Evolutionary conservation across 306 rosid species (phyloP).

Genomic region (Quercus berberidifolia): DNA sequence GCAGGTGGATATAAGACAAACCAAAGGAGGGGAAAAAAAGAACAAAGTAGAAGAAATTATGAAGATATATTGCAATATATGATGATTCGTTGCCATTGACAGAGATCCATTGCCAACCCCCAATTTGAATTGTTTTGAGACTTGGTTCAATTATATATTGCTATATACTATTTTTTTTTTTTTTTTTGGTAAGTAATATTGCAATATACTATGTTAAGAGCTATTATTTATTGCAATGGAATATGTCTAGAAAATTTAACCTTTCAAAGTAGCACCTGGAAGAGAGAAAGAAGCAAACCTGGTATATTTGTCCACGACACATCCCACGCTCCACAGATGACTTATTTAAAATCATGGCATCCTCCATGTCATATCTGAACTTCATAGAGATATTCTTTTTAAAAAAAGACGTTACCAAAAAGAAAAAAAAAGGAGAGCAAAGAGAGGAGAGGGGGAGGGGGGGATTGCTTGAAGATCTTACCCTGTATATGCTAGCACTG

Average conservation of each 20-base stretch:
- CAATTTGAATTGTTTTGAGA: too few relatives aligned
- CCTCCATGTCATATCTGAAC: conserved; percentile 94
- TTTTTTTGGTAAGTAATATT: too few relatives aligned
- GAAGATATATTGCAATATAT: neutral
- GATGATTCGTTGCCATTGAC: too few relatives aligned
- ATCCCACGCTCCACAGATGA: conserved; percentile 97
- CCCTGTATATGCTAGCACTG: conserved; percentile 97
- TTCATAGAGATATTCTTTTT: conserved; percentile 19
- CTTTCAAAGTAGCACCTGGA: neutral
- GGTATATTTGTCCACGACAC: conserved; percentile 91
- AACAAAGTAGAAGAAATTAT: neutral
- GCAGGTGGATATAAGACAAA: neutral
- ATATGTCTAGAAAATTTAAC: conserved; percentile 12
- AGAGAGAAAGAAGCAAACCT: conserved; percentile 48
- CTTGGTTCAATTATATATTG: neutral
- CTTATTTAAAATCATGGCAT: conserved; percentile 96
- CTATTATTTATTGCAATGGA: neutral
- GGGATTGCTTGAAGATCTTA: conserved; percentile 32
- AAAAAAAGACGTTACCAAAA: neutral
- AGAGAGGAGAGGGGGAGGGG: neutral
- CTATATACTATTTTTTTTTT: too few relatives aligned
- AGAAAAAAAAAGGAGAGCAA: neutral
- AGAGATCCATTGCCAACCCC: too few relatives aligned
- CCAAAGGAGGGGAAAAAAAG: neutral
- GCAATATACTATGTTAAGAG: neutral